Percentiles rank a stretch among this genome's conserved stretches.
phyloP scores from a whole-genome alignment of 2,329 filamentous ascomycete genomes.

The Stachybotrys chartarum region DNA sequence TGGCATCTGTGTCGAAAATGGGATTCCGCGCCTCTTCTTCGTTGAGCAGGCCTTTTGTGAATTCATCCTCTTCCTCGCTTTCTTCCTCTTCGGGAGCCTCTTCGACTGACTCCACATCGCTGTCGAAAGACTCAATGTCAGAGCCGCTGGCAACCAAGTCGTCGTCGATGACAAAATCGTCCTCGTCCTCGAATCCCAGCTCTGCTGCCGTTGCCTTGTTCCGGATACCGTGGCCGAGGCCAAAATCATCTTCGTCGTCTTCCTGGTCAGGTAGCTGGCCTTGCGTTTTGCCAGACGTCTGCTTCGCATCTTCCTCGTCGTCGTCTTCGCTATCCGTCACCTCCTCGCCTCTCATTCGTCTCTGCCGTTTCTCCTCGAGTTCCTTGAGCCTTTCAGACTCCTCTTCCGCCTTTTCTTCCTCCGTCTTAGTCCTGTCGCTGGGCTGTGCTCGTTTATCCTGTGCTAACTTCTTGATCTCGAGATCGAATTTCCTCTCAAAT shows the following conservation, averaged over 20 bases:
- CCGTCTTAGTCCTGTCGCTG: conserved; percentile 82
- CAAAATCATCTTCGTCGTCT: conserved; percentile 50
- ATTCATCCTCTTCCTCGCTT: conserved; percentile 52
- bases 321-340: conserved; percentile 58
- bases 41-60: conserved; percentile 60
- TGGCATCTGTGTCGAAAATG: conserved; percentile 40
- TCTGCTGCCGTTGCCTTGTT: conserved; percentile 50
- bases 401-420: conserved; percentile 74
- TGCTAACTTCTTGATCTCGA: conserved; percentile 72
- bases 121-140: conserved; percentile 51
- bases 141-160: conserved; percentile 80
- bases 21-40: conserved; percentile 49
- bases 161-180: conserved; percentile 87
- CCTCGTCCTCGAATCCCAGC: conserved; percentile 81
- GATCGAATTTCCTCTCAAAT: conserved; percentile 83
- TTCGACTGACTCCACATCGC: conserved; percentile 45
- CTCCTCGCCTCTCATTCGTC: conserved; percentile 82
- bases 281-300: conserved; percentile 21
- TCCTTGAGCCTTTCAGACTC: conserved; percentile 70
- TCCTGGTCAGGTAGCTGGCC: conserved; percentile 21
- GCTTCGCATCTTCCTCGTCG: conserved; percentile 31
- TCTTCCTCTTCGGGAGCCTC: conserved; percentile 34
- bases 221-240: conserved; percentile 52
- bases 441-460: conserved; percentile 81
- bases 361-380: conserved; percentile 74